These are phyloP conservation scores for Crepidotus variabilis DNA, from an alignment of 768 basidiomycete genomes.

Conservation along the genomic window DNA sequence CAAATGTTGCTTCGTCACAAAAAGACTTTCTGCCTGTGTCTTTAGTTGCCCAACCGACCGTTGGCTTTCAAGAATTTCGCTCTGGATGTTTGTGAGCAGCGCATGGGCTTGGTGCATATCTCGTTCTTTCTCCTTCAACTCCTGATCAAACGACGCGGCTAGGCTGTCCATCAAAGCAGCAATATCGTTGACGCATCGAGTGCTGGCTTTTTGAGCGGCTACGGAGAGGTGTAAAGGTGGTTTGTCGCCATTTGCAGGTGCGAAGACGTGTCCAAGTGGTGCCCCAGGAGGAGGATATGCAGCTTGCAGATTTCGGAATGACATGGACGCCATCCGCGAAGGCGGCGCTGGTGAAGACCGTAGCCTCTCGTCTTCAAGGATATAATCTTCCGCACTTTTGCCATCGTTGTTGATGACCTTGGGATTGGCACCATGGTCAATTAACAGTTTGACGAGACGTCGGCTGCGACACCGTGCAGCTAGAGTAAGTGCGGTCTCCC, in stretches of 20 bases:
- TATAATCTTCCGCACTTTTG: slow-evolving; percentile 97
- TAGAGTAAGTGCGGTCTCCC: slow-evolving; percentile 95
- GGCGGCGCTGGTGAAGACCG: slow-evolving; percentile 83
- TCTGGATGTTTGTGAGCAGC: slow-evolving; percentile 79
- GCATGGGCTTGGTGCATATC: slow-evolving; percentile 89
- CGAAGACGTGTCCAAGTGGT: slow-evolving; percentile 38
- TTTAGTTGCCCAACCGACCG: slow-evolving; percentile 69
- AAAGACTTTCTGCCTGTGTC: slow-evolving; percentile 61
- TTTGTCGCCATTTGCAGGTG: slow-evolving; percentile 52
- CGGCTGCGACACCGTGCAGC: slow-evolving; percentile 95
- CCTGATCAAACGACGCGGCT: slow-evolving; percentile 87
- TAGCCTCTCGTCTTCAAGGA: slow-evolving; percentile 97
- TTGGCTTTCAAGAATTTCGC: slow-evolving; percentile 86
- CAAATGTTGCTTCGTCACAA: slow-evolving; percentile 55
- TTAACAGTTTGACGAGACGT: slow-evolving; percentile 89
- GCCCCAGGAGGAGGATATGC: slow-evolving; percentile 47
- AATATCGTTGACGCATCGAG: slow-evolving; percentile 81
- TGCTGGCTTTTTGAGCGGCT: slow-evolving; percentile 82
- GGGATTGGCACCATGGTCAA: slow-evolving; percentile 95
- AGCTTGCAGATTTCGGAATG: slow-evolving; percentile 68
- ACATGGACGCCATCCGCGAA: slow-evolving; percentile 63
- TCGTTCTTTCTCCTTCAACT: slow-evolving; percentile 87
- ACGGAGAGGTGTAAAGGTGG: slow-evolving; percentile 82
- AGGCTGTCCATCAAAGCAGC: slow-evolving; percentile 83
- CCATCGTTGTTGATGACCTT: slow-evolving; percentile 93